phyloP scores from a whole-genome alignment of 805 yeast genomes.

The Priceomyces castillae region DNA sequence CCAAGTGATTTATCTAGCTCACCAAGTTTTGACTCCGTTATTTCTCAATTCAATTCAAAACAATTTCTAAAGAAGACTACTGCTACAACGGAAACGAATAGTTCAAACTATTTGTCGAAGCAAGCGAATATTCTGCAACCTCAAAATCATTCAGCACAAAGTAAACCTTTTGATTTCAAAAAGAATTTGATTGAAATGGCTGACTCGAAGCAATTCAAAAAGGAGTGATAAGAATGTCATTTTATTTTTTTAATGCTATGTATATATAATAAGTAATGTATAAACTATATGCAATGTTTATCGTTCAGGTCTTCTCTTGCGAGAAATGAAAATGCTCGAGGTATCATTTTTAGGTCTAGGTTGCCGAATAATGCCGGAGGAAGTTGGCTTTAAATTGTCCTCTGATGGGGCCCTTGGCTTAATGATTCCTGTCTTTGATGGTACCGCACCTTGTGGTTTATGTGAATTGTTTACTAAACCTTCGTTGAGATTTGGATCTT shows the following conservation, averaged over 20 bases:
- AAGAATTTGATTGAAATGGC: conserved; percentile 6
- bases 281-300: neutral
- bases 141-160: neutral
- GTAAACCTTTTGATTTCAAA: conserved; percentile 8
- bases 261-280: neutral
- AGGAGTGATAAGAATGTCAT: conserved; percentile 4
- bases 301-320: conserved; percentile 9
- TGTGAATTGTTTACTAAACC: no score
- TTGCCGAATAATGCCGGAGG: conserved; percentile 4
- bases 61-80: neutral
- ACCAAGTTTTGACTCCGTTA: neutral
- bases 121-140: neutral
- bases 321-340: conserved; percentile 15
- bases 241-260: neutral
- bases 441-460: no score
- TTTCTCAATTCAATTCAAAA: conserved; percentile 3
- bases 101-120: conserved; percentile 1
- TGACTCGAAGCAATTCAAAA: conserved; percentile 4
- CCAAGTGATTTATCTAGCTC: neutral
- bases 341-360: conserved; percentile 7
- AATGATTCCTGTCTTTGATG: no score
- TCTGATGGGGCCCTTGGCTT: no score
- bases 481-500: no score
- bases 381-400: conserved; percentile 3
- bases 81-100: conserved; percentile 1